Base-by-base conservation (phyloP, 2,329 filamentous ascomycete genomes). In the Aspergillus quadrilineatus region DNA sequence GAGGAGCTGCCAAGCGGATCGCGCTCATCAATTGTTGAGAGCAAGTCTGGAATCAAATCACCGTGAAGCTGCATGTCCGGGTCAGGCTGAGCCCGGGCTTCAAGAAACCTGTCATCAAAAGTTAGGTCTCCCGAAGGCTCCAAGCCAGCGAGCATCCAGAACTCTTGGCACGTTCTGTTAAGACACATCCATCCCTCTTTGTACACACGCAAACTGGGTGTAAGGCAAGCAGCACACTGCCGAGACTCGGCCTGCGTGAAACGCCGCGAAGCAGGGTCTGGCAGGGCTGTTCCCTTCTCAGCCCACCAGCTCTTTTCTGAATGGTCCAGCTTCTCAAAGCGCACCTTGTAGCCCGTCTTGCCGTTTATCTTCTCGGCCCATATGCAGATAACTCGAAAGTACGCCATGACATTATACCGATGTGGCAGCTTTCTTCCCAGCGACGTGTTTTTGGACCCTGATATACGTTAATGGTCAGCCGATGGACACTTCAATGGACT, bases 351-450 rank as follows among this genome's bases (percentile, higher is more conserved):
- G 0, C 79, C 77, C 1, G 69, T 71, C 5, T 69, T 76, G 2
- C 63, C 64, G 2, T 67, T 69, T 1, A 75, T 68, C 57, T 78
- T 80, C 63, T 92, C 89, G 9, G 73, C 77, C 89, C 89, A 92
- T 0, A 90, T 76, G 48, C 87, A 76, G 0, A 86, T 88, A 10
- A 89, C 76, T 48, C 85, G 83, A 67, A 89, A 92, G 69, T 80
- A 85, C n/a, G 79, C 87, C 42, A 92, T 76, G 0, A 90, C 84
- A 54, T 82, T 85, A 64, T 86, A 91, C 0, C 79, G 74, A 56
- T 86, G 78, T 0, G 82, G 81, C 6, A 86, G 74, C 28, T 77
- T 73, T 1, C 77, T 79, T 0, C 78, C 76, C 15, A 81, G 75
- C 22, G 78, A 67, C 3, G 69, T 67, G 59, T 85, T 83, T 52